phyloP scores from a whole-genome alignment of 2,329 filamentous ascomycete species.

The Paecilomyces dactylethromorphus region DNA sequence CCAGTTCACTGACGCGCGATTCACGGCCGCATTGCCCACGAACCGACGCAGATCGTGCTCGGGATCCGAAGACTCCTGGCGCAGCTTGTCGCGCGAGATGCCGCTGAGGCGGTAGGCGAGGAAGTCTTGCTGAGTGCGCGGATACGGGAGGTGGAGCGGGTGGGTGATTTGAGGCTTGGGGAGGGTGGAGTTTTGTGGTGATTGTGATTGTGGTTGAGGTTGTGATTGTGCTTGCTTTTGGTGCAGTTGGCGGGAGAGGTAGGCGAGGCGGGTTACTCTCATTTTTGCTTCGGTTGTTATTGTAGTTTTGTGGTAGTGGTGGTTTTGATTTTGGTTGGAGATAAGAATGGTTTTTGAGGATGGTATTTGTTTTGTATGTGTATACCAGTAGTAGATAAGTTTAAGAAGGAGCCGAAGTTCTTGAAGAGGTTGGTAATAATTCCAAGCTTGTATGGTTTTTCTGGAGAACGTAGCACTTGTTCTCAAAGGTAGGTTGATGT shows the following conservation, averaged over 20 bases:
- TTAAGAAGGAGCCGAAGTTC: background rate
- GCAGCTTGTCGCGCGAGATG: background rate
- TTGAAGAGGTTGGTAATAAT: background rate
- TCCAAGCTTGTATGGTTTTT: background rate
- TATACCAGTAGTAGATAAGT: background rate
- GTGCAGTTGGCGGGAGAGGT: background rate
- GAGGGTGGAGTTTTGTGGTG: background rate
- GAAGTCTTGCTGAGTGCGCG: background rate
- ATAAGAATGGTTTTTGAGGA: background rate
- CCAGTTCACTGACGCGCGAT: background rate
- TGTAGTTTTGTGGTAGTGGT: no score
- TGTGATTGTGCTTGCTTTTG: background rate
- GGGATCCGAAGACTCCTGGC: background rate
- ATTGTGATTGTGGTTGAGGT: background rate
- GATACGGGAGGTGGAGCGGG: background rate
- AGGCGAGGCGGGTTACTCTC: background rate
- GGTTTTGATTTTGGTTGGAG: background rate
- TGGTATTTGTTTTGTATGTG: background rate
- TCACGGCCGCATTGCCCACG: background rate
- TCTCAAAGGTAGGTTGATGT: no score
- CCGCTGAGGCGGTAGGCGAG: background rate
- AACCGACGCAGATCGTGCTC: background rate
- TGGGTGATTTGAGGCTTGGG: background rate
- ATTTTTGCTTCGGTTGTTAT: no score
- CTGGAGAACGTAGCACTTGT: background rate